These are phyloP conservation scores for Capillidium rhysosporum DNA, from an alignment of 371 early-diverging fungal species.

Conservation along the genomic window DNA sequence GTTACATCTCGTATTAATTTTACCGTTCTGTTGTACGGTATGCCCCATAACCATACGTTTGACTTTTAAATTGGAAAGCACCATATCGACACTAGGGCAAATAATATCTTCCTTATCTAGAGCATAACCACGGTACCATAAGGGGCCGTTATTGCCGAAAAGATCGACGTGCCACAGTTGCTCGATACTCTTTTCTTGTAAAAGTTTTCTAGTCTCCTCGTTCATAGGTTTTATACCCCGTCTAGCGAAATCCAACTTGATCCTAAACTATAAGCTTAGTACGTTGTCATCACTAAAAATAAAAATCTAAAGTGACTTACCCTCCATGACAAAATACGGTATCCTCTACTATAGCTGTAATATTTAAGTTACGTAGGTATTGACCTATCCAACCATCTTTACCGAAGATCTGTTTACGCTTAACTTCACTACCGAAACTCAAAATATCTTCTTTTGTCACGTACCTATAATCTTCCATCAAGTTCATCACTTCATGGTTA, in stretches of 20 bases:
- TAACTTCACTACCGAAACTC: constrained; percentile 33
- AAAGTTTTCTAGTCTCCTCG: constrained; percentile 8
- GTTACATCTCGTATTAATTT: constrained; percentile 36
- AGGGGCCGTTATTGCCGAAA: constrained; percentile 23
- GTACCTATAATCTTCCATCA: constrained; percentile 44
- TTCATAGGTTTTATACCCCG: constrained; percentile 35
- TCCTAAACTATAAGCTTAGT: constrained; percentile 1
- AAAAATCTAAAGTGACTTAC: neutral
- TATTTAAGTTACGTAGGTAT: constrained; percentile 24
- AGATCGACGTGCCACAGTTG: constrained; percentile 15
- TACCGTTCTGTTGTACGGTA: constrained; percentile 39
- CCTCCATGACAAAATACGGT: constrained; percentile 62
- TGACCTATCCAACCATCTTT: constrained; percentile 42
- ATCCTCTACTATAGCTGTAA: constrained; percentile 31
- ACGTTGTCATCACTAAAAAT: neutral
- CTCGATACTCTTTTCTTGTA: neutral
- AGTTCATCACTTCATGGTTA: constrained; percentile 63
- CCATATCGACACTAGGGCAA: constrained; percentile 25
- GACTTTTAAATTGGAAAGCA: constrained; percentile 28
- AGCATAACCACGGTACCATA: constrained; percentile 49
- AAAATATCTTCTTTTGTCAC: constrained; percentile 36
- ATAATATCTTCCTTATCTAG: constrained; percentile 22
- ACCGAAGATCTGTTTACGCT: constrained; percentile 29
- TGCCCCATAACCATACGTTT: constrained; percentile 62
- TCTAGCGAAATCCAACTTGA: constrained; percentile 22